Base-by-base conservation (phyloP, 1,284 basidiomycete species). In the Ceratobasidium sp. region DNA sequence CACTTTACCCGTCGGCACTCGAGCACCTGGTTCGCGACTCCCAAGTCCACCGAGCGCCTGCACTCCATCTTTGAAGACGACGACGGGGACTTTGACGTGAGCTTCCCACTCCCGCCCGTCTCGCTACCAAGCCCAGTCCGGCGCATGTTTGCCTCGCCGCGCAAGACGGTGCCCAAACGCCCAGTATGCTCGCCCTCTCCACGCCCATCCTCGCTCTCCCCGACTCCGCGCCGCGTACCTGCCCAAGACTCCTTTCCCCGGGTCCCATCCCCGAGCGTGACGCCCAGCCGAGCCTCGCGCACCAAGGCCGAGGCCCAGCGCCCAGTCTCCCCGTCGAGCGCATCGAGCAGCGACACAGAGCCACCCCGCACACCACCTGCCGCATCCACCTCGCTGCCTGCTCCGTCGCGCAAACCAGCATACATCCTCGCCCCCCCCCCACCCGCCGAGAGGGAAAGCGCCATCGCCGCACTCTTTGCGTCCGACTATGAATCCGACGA, bases 291-390 rank as follows among this genome's bases (percentile, higher is more conserved):
- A 57, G 25, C 54, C 37, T 2, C 64, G 40, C 11, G 22, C 1
- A 1, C 25, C 25, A 29, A 29, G 25, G 25, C 17, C 15, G 43
- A 49, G 43, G 43, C n/a, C 43, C 43, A 13, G 57, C 70, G 70
- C 11, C 57, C 70, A 17, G 70, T 73, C 7, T 73, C 70, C 4
- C 70, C 70, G 2, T 73, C 70, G n/a, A 73, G 70, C 49, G 57
- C 70, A 46, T 73, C 70, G 43, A 61, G 70, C 57, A 73, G 70
- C 43, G 70, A 73, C 57, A 73, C 56, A 1, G 70, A 73, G 44
- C 25, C 57, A 1, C 70, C 70, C 22, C 40, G 70, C 17, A 73
- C 70, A 2, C 70, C 70, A 11, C 70, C 66, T 9, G 34, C 51
- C 4, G 46, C 44, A 8, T 43, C 70, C 19, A 17, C 40, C 44